Conservation (phyloP, 106 monocot species). For the Platanthera zijinensis region DNA sequence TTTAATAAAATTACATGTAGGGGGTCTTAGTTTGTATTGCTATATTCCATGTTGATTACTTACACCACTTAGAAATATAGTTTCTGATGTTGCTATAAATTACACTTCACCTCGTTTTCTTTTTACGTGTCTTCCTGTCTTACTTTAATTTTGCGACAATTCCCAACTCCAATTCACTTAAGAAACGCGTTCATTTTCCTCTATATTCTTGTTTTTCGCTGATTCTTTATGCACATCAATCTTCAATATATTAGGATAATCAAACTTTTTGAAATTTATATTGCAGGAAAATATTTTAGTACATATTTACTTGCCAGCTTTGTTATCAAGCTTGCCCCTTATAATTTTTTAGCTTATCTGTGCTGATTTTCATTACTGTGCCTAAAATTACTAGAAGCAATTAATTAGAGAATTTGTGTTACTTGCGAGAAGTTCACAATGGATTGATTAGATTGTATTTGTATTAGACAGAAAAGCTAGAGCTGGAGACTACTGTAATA, state of each 20-base stretch:
- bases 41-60: background rate
- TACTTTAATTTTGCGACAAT: background rate
- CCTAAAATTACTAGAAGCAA: background rate
- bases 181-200: background rate
- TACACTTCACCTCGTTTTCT: background rate
- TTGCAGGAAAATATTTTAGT: background rate
- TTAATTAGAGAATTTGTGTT: background rate
- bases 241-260: background rate
- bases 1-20: background rate
- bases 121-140: background rate
- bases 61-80: background rate
- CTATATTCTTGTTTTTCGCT: background rate
- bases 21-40: background rate
- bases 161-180: background rate
- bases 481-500: slow-evolving; percentile 91
- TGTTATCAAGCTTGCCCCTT: background rate
- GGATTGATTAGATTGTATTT: slow-evolving; percentile 2
- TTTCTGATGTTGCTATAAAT: background rate
- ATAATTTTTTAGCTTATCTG: background rate
- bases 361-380: background rate
- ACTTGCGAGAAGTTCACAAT: background rate
- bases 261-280: background rate
- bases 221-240: background rate
- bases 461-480: slow-evolving; percentile 87
- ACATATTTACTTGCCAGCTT: background rate